These are phyloP conservation scores for Boletus rubroflammeus DNA, from an alignment of 768 basidiomycete species.

Conservation along the genomic window DNA sequence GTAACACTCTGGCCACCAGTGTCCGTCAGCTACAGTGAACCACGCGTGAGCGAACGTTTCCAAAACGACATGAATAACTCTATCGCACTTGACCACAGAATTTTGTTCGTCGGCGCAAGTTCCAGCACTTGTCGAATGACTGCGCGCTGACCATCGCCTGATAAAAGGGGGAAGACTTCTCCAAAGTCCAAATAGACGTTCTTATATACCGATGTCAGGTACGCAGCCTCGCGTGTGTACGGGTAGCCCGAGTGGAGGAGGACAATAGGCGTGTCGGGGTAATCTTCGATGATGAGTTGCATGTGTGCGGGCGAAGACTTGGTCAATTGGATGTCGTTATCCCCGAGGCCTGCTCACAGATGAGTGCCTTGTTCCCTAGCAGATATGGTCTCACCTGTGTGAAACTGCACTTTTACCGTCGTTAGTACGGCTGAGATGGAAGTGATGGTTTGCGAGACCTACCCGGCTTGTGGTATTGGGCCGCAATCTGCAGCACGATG, in stretches of 20 bases:
- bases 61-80: neutral
- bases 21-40: slow-evolving; percentile 18
- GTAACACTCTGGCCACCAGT: slow-evolving; percentile 71
- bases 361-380: neutral
- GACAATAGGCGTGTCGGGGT: slow-evolving; percentile 57
- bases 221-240: slow-evolving; percentile 73
- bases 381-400: slow-evolving; percentile 44
- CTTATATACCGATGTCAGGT: slow-evolving; percentile 63
- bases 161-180: slow-evolving; percentile 70
- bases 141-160: slow-evolving; percentile 55
- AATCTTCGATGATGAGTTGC: slow-evolving; percentile 65
- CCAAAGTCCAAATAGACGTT: slow-evolving; percentile 83
- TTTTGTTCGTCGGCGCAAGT: slow-evolving; percentile 71
- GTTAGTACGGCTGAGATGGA: neutral
- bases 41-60: neutral
- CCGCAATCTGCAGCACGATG: slow-evolving; percentile 50
- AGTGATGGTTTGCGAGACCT: neutral
- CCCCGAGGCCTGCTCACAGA: slow-evolving; percentile 50
- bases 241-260: slow-evolving; percentile 78
- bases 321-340: slow-evolving; percentile 60
- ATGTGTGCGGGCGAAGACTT: slow-evolving; percentile 62
- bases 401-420: slow-evolving; percentile 65
- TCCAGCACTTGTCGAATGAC: slow-evolving; percentile 65
- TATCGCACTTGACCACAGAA: slow-evolving; percentile 73
- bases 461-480: slow-evolving; percentile 58